phyloP scores from a whole-genome alignment of 2,329 filamentous ascomycete genomes.

The Penicillium sp. region DNA sequence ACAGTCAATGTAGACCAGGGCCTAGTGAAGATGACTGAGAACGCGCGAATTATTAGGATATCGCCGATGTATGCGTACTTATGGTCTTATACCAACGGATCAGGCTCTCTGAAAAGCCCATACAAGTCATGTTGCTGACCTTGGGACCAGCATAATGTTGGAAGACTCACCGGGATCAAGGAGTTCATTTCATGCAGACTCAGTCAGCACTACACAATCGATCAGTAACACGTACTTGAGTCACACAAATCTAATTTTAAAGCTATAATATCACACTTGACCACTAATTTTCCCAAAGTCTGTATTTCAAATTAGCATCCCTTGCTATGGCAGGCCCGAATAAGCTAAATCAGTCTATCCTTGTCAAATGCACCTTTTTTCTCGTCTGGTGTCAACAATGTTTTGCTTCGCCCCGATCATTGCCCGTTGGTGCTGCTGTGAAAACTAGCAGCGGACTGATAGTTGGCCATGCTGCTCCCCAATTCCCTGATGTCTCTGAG shows the following conservation, averaged over 20 bases:
- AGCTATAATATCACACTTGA: not conserved
- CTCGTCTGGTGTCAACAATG: not conserved
- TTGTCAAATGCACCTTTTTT: not conserved
- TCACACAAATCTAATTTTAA: not conserved
- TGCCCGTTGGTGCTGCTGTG: slow-evolving; percentile 7
- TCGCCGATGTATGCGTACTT: not conserved
- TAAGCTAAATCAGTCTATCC: not conserved
- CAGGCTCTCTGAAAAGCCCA: not conserved
- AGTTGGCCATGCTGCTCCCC: slow-evolving; percentile 18
- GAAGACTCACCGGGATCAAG: not conserved
- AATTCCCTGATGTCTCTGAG: slow-evolving; percentile 19
- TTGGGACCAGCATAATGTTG: not conserved
- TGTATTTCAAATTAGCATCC: not conserved
- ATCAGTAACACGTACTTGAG: not conserved
- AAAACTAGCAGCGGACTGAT: slow-evolving; percentile 26
- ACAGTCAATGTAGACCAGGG: not conserved
- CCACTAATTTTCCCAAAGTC: not conserved
- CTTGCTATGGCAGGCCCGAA: not conserved
- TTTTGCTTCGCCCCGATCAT: not conserved
- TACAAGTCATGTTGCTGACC: not conserved
- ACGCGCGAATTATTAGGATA: not conserved
- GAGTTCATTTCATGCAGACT: not conserved
- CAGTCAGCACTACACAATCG: not conserved
- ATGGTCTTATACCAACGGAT: not conserved
- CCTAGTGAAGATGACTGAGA: not conserved